Evolutionary conservation across 768 basidiomycete species (phyloP), one percentile per base, ranked within the genome.

Genomic region (Mycena polygramma): DNA sequence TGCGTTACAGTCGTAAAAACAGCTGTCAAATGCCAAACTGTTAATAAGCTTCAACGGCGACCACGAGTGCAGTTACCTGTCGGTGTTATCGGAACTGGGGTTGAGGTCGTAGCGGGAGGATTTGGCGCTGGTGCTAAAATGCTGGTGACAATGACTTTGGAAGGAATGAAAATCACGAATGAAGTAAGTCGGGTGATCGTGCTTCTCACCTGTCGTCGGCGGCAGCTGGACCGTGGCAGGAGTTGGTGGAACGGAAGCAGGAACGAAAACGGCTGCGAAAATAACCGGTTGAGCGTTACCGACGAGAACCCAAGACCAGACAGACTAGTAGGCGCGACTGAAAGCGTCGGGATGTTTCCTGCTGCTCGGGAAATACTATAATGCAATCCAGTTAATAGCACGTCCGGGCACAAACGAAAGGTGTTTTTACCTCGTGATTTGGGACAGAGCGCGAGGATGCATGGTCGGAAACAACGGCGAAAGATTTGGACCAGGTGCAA

Each of bases 1-100:
- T 73, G 63, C 9, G 62, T 69, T 46, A 70, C 54, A 24, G 72
- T 73, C 17, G 68, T 67, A 63, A 57, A 69, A 4, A 67, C 64
- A 66, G 72, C 72, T 73, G 61, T 54, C 65, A 67, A 24, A 49
- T 37, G 48, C 64, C 63, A 68, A 61, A 26, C 11, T 57, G 61
- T 53, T 58, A 52, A 55, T 66, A 36, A 58, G 35, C 36, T 65
- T 55, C 20, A 41, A 45, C 37, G 52, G 61, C 15, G 26, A 59
- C 39, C 24, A 14, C 20, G n/a, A 54, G 26, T 24, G 10, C 20
- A 49, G 39, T 43, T 36, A 62, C 71, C 63, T 45, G 71, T 73
- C 52, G 68, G 41, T 22, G 22, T 22, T 26, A 22, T 26, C 45
- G 57, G 39, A 30, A 55, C 39, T 39, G 58, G 63, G n/a, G 43